Evolutionary conservation across 208 protist species (phyloP).

Genomic region (Leishmania aethiopica): DNA sequence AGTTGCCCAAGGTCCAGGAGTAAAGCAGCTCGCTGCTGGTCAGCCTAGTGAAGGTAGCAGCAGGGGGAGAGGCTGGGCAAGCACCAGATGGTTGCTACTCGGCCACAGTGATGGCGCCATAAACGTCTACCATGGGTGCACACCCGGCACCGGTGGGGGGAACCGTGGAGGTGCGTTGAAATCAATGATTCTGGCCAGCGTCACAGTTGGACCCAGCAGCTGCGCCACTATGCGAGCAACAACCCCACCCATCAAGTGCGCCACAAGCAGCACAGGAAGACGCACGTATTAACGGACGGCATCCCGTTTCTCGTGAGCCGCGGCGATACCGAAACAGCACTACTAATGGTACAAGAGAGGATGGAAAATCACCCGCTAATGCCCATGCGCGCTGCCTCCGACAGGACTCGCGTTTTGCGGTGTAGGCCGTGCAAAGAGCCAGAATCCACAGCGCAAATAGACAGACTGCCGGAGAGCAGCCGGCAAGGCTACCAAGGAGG

Average conservation of each 20-base stretch:
- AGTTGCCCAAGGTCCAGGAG: not conserved
- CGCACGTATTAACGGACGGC: not conserved
- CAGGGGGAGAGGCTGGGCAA: not conserved
- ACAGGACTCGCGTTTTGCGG: not conserved
- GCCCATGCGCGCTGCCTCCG: not conserved
- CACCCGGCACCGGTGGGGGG: constrained; percentile 52
- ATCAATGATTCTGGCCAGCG: constrained; percentile 42
- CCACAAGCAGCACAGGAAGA: constrained; percentile 45
- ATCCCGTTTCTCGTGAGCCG: not conserved
- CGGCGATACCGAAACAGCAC: not conserved
- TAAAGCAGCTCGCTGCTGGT: not conserved
- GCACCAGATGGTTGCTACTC: not conserved
- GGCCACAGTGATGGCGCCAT: constrained; percentile 23
- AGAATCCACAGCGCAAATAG: not conserved
- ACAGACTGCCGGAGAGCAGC: not conserved
- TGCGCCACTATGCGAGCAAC: constrained; percentile 42
- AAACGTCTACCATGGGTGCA: constrained; percentile 39
- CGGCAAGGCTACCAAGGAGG: not conserved
- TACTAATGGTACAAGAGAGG: not conserved
- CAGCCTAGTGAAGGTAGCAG: not conserved
- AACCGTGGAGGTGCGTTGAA: constrained; percentile 53
- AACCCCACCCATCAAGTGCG: constrained; percentile 65
- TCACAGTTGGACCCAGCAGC: constrained; percentile 11
- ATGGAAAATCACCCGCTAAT: too few relatives aligned
- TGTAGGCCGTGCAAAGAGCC: not conserved